These are phyloP conservation scores for Blepharisma undulans DNA, from an alignment of 169 alveolate species.

Conservation along the genomic window DNA sequence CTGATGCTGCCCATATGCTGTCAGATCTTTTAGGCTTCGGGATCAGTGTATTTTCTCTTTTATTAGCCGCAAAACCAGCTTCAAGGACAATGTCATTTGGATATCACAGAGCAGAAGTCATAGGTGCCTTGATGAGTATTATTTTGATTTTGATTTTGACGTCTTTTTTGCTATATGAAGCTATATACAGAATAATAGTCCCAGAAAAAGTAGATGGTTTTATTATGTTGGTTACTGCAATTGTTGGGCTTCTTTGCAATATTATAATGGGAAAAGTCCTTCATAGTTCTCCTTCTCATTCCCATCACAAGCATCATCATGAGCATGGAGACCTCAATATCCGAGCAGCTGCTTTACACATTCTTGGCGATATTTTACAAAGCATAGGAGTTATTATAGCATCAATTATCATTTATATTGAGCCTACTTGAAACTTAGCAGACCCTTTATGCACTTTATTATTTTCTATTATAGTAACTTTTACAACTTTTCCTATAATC, in stretches of 20 bases:
- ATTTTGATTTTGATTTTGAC: conserved; percentile 94
- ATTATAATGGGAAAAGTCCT: conserved; percentile 90
- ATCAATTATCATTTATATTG: conserved; percentile 85
- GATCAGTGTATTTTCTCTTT: conserved; percentile 88
- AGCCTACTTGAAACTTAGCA: conserved; percentile 87
- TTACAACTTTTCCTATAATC: conserved; percentile 91
- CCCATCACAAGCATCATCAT: conserved; percentile 66
- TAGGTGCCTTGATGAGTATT: conserved; percentile 94
- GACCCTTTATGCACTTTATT: conserved; percentile 96
- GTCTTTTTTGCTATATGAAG: conserved; percentile 89
- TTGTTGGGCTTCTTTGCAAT: conserved; percentile 91
- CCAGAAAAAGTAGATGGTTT: conserved; percentile 89
- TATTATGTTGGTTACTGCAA: conserved; percentile 93
- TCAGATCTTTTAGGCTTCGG: conserved; percentile 93
- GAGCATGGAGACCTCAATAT: conserved; percentile 69
- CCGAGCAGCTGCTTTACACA: conserved; percentile 93
- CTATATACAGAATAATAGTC: conserved; percentile 87
- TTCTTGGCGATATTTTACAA: conserved; percentile 93
- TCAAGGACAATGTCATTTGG: conserved; percentile 91
- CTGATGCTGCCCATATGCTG: conserved; percentile 96
- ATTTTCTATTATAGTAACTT: conserved; percentile 91
- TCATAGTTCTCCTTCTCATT: conserved; percentile 59
- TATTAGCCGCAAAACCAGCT: conserved; percentile 88
- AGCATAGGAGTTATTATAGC: conserved; percentile 94
- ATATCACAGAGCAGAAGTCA: conserved; percentile 93